A percentile compares a stretch with the other conserved stretches of the same genome.
Conservation (phyloP, 495 filamentous ascomycete genomes). For the Penicillium canescens region DNA sequence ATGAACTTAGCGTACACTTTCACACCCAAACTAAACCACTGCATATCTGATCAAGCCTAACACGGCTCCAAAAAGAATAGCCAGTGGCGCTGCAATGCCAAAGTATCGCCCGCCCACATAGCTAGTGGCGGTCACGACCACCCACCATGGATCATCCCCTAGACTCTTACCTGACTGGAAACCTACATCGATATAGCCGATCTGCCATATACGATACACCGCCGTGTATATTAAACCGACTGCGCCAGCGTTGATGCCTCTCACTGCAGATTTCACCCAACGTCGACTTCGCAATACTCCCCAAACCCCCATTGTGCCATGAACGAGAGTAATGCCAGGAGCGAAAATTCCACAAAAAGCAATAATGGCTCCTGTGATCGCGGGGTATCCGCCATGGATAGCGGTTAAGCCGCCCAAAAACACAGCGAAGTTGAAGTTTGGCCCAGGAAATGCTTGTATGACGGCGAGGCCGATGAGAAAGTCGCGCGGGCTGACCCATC, state of each 20-base stretch:
- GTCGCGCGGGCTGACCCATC: constrained; percentile 2
- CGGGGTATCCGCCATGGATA: background rate
- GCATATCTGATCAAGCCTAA: background rate
- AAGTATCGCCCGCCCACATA: constrained; percentile 3
- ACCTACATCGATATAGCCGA: background rate
- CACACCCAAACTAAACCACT: background rate
- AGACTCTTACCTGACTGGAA: constrained; percentile 1
- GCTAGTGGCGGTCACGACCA: constrained; percentile 2
- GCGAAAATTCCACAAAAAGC: background rate
- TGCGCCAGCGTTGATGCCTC: background rate
- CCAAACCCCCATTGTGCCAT: background rate
- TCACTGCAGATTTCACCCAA: background rate
- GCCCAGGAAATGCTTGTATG: constrained; percentile 3
- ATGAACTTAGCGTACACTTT: no score
- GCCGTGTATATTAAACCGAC: constrained; percentile 3
- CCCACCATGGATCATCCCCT: constrained; percentile 4
- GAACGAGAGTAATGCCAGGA: background rate
- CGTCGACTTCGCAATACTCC: background rate
- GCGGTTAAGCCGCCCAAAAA: background rate
- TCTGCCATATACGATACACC: constrained; percentile 3
- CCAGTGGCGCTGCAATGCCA: background rate
- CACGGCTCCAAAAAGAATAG: constrained; percentile 1
- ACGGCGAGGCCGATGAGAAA: constrained; percentile 5
- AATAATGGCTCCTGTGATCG: background rate
- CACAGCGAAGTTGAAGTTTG: constrained; percentile 6